Evolutionary conservation across 805 yeast genomes (phyloP), one percentile per base, ranked within the genome.

Genomic region (Kuraishia floccosa): DNA sequence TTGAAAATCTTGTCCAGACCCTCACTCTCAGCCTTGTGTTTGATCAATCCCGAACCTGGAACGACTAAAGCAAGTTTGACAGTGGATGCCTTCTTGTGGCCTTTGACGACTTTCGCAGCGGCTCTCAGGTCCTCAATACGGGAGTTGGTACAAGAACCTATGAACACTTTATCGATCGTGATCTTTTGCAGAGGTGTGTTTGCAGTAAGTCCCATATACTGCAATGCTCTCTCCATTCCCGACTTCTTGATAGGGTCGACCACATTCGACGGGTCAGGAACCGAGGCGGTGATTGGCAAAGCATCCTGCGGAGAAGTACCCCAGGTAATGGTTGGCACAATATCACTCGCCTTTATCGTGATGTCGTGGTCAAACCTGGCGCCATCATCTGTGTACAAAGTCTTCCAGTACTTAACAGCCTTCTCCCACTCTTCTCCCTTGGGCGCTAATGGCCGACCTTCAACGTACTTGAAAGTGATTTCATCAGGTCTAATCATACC

Each of bases 301-400:
- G 97, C 97, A 53, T 91, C 98, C 62, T 91, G 97, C 20, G 98
- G 98, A 47, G 97, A 89, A 44, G 91, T 91, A 65, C 98, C 98
- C 98, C 98, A 91, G 17, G 98, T 91, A 39, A 91, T 85, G 16
- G 98, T 91, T 43, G 98, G 98, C 31, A 82, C 74, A 37, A 91
- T 77, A 46, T 89, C 97, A 17, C 67, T 59, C 32, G 93, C 94
- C 41, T 78, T 65, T 53, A 91, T 82, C 27, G 65, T 62, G 44
- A 91, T 77, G 44, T 84, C 95, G 43, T 71, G 60, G 51, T 91
- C 98, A 43, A 87, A 91, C 37, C 68, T 60, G 18, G 98, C 97
- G 47, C 83, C 96, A 36, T 77, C 82, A 51, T 91, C 98, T 16
- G 94, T 67, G 47, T 76, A 72, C 41, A 91, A 67, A 34, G 96